Base-by-base conservation (phyloP, 164 flowering plant genomes). In the Chloranthus sessilifolius region DNA sequence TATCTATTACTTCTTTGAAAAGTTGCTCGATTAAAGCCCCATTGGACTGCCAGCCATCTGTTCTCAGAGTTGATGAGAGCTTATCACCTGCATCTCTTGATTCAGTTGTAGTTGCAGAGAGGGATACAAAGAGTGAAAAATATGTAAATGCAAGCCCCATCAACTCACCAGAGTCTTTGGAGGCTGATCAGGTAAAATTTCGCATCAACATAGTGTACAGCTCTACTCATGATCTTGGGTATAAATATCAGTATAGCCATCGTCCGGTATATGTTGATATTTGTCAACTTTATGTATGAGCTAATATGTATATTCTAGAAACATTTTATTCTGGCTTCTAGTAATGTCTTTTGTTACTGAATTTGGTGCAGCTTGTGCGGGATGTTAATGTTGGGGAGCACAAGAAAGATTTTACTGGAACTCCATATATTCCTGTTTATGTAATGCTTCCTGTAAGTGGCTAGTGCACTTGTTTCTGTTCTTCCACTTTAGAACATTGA, bases 31-130 rank as follows among this genome's bases (percentile, higher is more conserved):
- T 52, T 8, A 81, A 73, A 70, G 58, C 74, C 38, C 55, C 83
- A 11, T 28, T 80, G n/a, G 87, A 80, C 17, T 67, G 77, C 59
- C 78, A 72, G 55, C 74, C 76, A 35, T 55, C 82, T 14, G 72
- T 64, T 63, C 76, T 69, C 23, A 64, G 89, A 66, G 60, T 76
- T n/a, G 82, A 80, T 43, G 91, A 78, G 58, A 77, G 71, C 72
- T 63, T 84, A 56, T 84, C 90, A 5, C 90, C 90, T 1, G 72
- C 76, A 49, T 84, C 96, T 52, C 78, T 84, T 60, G 84, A 79
- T 74, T 83, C 96, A 55, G 81, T 73, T 63, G 75, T 74, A 12
- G 77, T 75, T 53, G 61, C 81, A 6, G 87, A 76, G 47, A 78
- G 77, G 52, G 83, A 82, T 50, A 9, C 74, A 4, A 79, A 77